Conservation (phyloP, 2,329 filamentous ascomycete genomes). For the Phialemonium atrogriseum region DNA sequence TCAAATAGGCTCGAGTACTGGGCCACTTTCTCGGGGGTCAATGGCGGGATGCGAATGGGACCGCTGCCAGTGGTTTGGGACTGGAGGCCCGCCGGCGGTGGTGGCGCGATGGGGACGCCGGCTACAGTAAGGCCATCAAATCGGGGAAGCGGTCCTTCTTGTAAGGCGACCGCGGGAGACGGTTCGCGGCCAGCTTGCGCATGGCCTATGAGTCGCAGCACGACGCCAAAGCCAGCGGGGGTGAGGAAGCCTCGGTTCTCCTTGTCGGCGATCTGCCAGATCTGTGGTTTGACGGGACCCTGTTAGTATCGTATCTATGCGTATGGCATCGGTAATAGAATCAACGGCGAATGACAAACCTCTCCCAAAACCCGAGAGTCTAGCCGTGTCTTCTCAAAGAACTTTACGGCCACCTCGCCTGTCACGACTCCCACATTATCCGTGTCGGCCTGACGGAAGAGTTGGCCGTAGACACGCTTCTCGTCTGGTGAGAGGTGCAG, state of each 20-base stretch:
- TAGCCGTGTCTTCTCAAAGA: conserved; percentile 93
- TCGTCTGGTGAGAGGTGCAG: conserved; percentile 86
- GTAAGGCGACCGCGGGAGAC: conserved; percentile 70
- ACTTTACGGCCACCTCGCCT: conserved; percentile 90
- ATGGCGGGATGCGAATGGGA: conserved; percentile 77
- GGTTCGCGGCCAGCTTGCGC: conserved; percentile 83
- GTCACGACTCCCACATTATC: conserved; percentile 91
- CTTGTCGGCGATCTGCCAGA: conserved; percentile 97
- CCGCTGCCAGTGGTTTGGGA: conserved; percentile 53
- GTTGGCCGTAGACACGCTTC: conserved; percentile 86
- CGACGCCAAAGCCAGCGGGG: conserved; percentile 85
- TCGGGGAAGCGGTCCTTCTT: conserved; percentile 80
- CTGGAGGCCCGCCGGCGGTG: conserved; percentile 41
- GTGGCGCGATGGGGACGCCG: conserved; percentile 22
- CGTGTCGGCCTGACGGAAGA: conserved; percentile 88
- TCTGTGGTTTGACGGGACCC: conserved; percentile 43
- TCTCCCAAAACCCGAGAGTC: conserved; percentile 80
- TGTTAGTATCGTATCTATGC: background rate
- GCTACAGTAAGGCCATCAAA: conserved; percentile 67
- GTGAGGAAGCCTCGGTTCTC: conserved; percentile 94
- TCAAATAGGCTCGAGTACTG: conserved; percentile 91
- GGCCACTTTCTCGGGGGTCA: conserved; percentile 79
- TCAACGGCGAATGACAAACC: no score
- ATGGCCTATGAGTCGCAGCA: conserved; percentile 89
- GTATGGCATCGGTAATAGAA: background rate